phyloP scores from a whole-genome alignment of 371 early-diverging fungal genomes.

The Apophysomyces variabilis region DNA sequence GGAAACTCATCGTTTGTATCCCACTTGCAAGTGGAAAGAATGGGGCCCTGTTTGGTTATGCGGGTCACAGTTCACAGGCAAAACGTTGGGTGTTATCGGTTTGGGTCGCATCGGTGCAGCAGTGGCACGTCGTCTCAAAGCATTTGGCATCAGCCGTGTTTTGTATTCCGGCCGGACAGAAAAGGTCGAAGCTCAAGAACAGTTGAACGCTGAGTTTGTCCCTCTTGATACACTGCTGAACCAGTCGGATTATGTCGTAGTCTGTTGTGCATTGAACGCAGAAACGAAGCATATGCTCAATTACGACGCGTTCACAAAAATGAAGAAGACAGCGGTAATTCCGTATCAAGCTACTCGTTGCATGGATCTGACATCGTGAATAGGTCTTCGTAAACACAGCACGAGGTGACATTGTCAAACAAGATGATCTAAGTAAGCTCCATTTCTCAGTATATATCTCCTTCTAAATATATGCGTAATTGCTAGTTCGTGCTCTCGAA shows the following conservation, averaged over 20 bases:
- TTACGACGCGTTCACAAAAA: slow-evolving; percentile 61
- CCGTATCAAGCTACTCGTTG: not conserved
- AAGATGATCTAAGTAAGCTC: slow-evolving; percentile 63
- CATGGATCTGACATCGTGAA: not conserved
- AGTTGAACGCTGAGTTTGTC: slow-evolving; percentile 46
- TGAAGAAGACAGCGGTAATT: slow-evolving; percentile 72
- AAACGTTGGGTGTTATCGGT: slow-evolving; percentile 87
- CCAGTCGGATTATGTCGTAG: slow-evolving; percentile 72
- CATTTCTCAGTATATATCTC: not conserved
- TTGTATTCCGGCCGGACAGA: slow-evolving; percentile 57
- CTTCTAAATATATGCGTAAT: not conserved
- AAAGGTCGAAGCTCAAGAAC: slow-evolving; percentile 37
- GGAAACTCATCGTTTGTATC: not conserved
- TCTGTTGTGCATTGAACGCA: slow-evolving; percentile 71
- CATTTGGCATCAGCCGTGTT: slow-evolving; percentile 67
- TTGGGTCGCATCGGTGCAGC: slow-evolving; percentile 89
- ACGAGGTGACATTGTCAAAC: slow-evolving; percentile 81
- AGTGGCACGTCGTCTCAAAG: slow-evolving; percentile 66
- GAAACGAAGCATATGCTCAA: slow-evolving; percentile 74
- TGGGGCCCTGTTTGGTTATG: slow-evolving; percentile 78
- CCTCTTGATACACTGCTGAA: slow-evolving; percentile 59
- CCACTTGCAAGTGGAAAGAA: slow-evolving; percentile 48
- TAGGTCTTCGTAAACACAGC: slow-evolving; percentile 83
- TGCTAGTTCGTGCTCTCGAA: slow-evolving; percentile 61
- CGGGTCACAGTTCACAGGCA: slow-evolving; percentile 74